These are phyloP conservation scores for Cryptococcus sp. DNA, from an alignment of 1,284 basidiomycete species.

Conservation along the genomic window DNA sequence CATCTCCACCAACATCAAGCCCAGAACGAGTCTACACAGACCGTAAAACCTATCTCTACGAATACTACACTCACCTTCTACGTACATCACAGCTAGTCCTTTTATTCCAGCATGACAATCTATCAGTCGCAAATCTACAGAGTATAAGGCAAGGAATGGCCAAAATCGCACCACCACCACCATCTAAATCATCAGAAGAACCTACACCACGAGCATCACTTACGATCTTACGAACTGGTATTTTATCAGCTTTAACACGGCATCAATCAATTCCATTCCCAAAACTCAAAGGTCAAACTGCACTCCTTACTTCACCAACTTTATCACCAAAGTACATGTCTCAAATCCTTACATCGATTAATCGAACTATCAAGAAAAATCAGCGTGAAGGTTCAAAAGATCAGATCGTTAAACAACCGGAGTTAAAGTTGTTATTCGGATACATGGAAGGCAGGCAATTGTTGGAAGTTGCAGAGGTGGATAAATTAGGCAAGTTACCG, in stretches of 20 bases:
- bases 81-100: constrained; percentile 40
- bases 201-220: constrained; percentile 20
- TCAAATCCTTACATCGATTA: constrained; percentile 35
- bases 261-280: constrained; percentile 4
- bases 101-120: constrained; percentile 48
- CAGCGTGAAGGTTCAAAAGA: constrained; percentile 23
- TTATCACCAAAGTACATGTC: constrained; percentile 47
- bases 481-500: constrained; percentile 40
- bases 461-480: constrained; percentile 22
- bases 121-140: constrained; percentile 40
- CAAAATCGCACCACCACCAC: constrained; percentile 27
- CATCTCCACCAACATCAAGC: background rate
- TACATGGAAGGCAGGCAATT: constrained; percentile 41
- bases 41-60: constrained; percentile 47
- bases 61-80: constrained; percentile 46
- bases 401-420: constrained; percentile 27
- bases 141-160: constrained; percentile 38
- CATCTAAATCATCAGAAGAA: background rate
- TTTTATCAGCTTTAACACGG: constrained; percentile 32
- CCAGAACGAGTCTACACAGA: constrained; percentile 29
- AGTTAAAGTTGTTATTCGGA: constrained; percentile 42
- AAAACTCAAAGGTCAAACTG: constrained; percentile 33
- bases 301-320: constrained; percentile 40
- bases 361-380: constrained; percentile 24
- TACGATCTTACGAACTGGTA: constrained; percentile 45